A percentile compares a stretch with the other conserved stretches of the same genome.
These are phyloP conservation scores for Eimeria praecox DNA, from an alignment of 169 alveolate species.

Conservation along the genomic window DNA sequence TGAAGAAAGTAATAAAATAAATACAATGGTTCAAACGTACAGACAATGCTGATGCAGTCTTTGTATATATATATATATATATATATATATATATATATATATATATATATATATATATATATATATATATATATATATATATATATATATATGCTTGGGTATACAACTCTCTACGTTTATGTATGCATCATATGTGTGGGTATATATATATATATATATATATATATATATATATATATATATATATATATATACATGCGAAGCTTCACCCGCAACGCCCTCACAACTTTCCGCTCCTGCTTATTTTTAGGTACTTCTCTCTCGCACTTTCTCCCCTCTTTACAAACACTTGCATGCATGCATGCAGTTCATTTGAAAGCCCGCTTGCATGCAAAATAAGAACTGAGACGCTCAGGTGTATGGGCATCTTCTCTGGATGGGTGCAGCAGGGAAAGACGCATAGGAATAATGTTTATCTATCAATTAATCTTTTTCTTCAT, in stretches of 20 bases:
- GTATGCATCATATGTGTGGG: too few relatives aligned
- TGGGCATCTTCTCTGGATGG: neutral
- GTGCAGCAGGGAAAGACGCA: neutral
- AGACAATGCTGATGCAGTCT: neutral
- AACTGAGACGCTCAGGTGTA: neutral
- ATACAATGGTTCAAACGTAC: neutral
- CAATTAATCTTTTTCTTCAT: neutral
- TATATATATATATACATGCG: neutral
- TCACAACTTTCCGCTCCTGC: neutral
- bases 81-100: too few relatives aligned
- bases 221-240: neutral
- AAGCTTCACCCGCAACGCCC: neutral
- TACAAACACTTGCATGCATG: neutral
- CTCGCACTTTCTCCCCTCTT: neutral
- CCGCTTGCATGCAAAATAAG: neutral
- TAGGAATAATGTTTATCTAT: neutral
- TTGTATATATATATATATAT: neutral
- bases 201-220: neutral
- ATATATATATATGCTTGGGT: too few relatives aligned
- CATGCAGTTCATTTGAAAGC: too few relatives aligned
- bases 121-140: too few relatives aligned
- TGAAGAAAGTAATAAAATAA: neutral
- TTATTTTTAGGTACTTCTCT: constrained; percentile 3
- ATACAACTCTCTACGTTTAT: too few relatives aligned
- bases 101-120: neutral